These are phyloP conservation scores for Geranium rotundifolium DNA, from an alignment of 345 rosid genomes.

Conservation along the genomic window DNA sequence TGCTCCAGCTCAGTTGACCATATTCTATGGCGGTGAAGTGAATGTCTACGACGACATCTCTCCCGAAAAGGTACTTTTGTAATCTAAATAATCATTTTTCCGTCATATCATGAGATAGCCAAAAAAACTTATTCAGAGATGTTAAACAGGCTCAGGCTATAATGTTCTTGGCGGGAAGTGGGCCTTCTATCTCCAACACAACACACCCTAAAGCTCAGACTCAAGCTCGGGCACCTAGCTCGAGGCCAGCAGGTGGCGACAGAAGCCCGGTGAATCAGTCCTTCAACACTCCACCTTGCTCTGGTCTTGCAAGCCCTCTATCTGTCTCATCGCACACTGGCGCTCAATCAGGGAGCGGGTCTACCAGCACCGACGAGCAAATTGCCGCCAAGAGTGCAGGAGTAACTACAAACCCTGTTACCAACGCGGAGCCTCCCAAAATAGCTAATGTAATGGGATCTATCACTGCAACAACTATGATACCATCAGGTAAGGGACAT, in stretches of 20 bases:
- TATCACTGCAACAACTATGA: constrained; percentile 22
- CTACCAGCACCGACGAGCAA: constrained; percentile 34
- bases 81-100: constrained; percentile 4
- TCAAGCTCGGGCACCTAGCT: constrained; percentile 26
- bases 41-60: constrained; percentile 58
- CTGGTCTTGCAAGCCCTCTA: constrained; percentile 34
- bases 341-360: constrained; percentile 30
- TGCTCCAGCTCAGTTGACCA: constrained; percentile 54
- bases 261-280: constrained; percentile 17
- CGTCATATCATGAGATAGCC: constrained; percentile 1
- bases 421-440: constrained; percentile 30
- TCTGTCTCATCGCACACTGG: constrained; percentile 52
- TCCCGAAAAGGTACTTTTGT: constrained; percentile 53
- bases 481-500: constrained; percentile 40
- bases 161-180: constrained; percentile 67
- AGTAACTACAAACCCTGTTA: constrained; percentile 16
- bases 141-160: constrained; percentile 72
- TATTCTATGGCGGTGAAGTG: constrained; percentile 71
- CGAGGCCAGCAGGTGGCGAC: constrained; percentile 20
- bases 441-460: constrained; percentile 19
- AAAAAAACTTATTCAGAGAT: constrained; percentile 4
- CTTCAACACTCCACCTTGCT: constrained; percentile 21
- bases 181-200: constrained; percentile 19
- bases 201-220: constrained; percentile 23
- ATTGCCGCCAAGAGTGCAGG: constrained; percentile 28